These are phyloP conservation scores for Thalassiosira exigua DNA, from an alignment of 352 stramenopile species.

Conservation along the genomic window DNA sequence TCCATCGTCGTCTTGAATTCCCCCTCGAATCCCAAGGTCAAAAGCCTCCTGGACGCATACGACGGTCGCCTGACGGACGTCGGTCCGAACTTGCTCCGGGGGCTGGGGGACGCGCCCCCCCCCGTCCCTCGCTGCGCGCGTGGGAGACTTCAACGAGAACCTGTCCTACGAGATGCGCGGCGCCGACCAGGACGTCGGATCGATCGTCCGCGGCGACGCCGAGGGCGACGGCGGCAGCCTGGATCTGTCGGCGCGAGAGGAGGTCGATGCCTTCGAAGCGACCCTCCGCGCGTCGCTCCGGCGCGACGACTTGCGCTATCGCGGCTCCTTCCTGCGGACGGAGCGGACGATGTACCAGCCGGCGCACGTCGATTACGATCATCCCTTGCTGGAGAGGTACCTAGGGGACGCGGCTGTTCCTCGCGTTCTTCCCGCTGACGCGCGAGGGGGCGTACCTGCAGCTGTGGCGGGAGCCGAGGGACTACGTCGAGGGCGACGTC, in stretches of 20 bases:
- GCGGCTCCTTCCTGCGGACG: slow-evolving; percentile 63
- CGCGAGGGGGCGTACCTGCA: slow-evolving; percentile 68
- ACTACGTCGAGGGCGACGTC: not conserved
- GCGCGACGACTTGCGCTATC: slow-evolving; percentile 31
- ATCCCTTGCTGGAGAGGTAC: slow-evolving; percentile 49
- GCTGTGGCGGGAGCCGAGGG: slow-evolving; percentile 56
- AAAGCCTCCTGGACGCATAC: slow-evolving; percentile 22
- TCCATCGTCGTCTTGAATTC: slow-evolving; percentile 38
- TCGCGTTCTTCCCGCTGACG: slow-evolving; percentile 72
- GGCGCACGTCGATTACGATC: slow-evolving; percentile 75
- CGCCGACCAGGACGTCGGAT: slow-evolving; percentile 20
- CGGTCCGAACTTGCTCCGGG: slow-evolving; percentile 13
- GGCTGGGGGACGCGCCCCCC: slow-evolving; percentile 38
- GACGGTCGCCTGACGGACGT: slow-evolving; percentile 33
- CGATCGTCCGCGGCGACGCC: slow-evolving; percentile 15
- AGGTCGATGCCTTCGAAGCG: slow-evolving; percentile 33
- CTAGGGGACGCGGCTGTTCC: slow-evolving; percentile 48
- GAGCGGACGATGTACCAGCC: slow-evolving; percentile 60
- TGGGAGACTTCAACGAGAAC: slow-evolving; percentile 72
- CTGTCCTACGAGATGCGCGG: slow-evolving; percentile 66
- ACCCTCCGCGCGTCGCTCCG: slow-evolving; percentile 14
- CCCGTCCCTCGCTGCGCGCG: slow-evolving; percentile 44
- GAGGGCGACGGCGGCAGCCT: not conserved
- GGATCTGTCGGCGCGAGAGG: not conserved
- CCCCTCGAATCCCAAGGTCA: slow-evolving; percentile 15